Evolutionary conservation across 306 rosid species (phyloP).

Genomic region (Sophora flavescens): DNA sequence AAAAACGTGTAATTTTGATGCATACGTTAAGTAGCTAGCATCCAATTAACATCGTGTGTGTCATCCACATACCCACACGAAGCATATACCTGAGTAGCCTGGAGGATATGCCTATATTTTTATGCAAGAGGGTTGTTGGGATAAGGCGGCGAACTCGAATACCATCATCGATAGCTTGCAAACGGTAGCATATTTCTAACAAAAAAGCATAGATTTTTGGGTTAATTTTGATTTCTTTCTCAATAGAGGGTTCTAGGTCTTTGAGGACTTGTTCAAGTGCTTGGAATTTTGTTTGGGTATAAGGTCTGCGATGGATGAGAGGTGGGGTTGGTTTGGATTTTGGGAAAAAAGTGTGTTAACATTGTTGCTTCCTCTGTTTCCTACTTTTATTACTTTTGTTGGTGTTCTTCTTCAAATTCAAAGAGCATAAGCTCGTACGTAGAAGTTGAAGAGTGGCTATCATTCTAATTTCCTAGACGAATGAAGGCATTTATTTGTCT

Average conservation of each 20-base stretch:
- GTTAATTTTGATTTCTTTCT: slow-evolving; percentile 64
- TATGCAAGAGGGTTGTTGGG: slow-evolving; percentile 59
- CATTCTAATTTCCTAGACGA: slow-evolving; percentile 47
- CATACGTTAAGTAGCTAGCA: too few species aligned
- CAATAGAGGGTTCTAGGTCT: slow-evolving; percentile 71
- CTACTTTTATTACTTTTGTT: slow-evolving; percentile 46
- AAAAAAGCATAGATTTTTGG: slow-evolving; percentile 72
- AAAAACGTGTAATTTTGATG: too few species aligned
- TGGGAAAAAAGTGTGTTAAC: slow-evolving; percentile 53
- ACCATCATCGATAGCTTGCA: slow-evolving; percentile 61
- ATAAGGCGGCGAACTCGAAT: slow-evolving; percentile 72
- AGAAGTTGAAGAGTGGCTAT: slow-evolving; percentile 40
- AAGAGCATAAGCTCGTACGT: slow-evolving; percentile 43
- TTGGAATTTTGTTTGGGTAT: slow-evolving; percentile 65
- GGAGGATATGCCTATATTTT: slow-evolving; percentile 69
- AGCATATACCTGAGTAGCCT: slow-evolving; percentile 75
- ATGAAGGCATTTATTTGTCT: background rate
- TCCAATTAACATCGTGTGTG: too few species aligned
- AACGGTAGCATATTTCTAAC: slow-evolving; percentile 73
- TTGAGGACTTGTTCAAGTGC: slow-evolving; percentile 72
- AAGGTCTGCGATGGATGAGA: slow-evolving; percentile 60
- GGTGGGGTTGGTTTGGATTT: slow-evolving; percentile 77
- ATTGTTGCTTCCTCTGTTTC: slow-evolving; percentile 41
- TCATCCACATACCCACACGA: slow-evolving; percentile 59
- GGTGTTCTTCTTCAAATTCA: slow-evolving; percentile 40